Conservation (phyloP, 768 basidiomycete genomes). For the Suillus cothurnatus region DNA sequence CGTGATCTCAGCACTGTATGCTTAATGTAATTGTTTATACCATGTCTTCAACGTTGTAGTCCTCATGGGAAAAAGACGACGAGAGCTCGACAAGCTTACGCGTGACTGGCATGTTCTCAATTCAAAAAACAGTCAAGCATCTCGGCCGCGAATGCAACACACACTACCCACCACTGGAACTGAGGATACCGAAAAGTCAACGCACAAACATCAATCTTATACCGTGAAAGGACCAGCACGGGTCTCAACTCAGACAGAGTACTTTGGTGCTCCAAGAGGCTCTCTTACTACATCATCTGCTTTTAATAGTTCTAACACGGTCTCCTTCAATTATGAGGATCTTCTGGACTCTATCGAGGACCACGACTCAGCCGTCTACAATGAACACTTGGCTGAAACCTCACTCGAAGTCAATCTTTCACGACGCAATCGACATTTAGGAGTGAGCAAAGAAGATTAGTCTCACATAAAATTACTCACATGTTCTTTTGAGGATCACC, state of each 20-base stretch:
- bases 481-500: conserved; percentile 21
- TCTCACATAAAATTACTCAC: conserved; percentile 11
- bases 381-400: background rate
- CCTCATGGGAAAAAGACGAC: background rate
- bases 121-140: background rate
- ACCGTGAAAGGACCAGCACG: background rate
- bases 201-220: background rate
- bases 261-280: background rate
- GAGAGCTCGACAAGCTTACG: background rate
- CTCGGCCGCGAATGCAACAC: background rate
- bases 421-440: background rate
- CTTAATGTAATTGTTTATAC: too few species aligned
- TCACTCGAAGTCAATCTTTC: background rate
- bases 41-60: background rate
- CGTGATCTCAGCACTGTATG: background rate
- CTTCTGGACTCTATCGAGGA: background rate
- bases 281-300: background rate
- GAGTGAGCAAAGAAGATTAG: background rate
- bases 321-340: background rate
- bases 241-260: background rate
- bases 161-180: too few species aligned
- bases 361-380: background rate
- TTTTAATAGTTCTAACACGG: background rate
- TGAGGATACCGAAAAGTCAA: background rate
- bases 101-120: background rate